A percentile compares a stretch with the other conserved stretches of the same genome.
These are phyloP conservation scores for Globisporangium sylvaticum DNA, from an alignment of 352 stramenopile species.

Conservation along the genomic window DNA sequence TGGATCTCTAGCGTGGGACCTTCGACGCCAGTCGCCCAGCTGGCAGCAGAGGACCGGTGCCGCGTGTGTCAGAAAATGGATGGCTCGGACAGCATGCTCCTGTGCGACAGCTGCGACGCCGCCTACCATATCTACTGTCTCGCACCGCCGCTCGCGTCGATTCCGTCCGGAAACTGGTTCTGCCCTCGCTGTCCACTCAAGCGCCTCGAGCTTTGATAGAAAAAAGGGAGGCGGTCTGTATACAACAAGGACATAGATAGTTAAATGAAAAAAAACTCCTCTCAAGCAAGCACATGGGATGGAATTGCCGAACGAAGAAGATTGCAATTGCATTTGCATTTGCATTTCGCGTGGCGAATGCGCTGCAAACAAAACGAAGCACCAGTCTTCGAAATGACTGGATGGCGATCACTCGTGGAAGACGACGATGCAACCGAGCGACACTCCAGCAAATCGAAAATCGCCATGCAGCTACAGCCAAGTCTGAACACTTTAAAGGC, in stretches of 20 bases:
- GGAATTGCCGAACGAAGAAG: neutral
- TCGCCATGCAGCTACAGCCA: neutral
- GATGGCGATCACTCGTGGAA: neutral
- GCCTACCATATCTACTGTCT: conserved; percentile 84
- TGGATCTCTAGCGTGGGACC: conserved; percentile 57
- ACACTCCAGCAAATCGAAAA: neutral
- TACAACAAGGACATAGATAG: neutral
- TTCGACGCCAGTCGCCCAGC: conserved; percentile 43
- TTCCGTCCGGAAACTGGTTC: conserved; percentile 78
- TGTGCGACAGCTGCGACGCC: conserved; percentile 84
- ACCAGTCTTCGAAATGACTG: neutral
- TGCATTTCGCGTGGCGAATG: neutral
- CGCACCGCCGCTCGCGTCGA: conserved; percentile 47
- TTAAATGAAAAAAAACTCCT: neutral
- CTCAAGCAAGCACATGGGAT: neutral
- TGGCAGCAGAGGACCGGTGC: conserved; percentile 72
- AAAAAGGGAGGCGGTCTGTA: neutral
- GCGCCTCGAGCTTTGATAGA: conserved; percentile 22
- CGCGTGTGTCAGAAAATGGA: conserved; percentile 61
- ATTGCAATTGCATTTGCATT: neutral
- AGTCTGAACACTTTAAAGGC: neutral
- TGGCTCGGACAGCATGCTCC: conserved; percentile 67
- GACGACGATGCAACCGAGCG: neutral
- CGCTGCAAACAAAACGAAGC: neutral
- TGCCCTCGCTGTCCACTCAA: conserved; percentile 64